Conservation (phyloP, 345 rosid genomes). For the Eutrema heterophyllum region DNA sequence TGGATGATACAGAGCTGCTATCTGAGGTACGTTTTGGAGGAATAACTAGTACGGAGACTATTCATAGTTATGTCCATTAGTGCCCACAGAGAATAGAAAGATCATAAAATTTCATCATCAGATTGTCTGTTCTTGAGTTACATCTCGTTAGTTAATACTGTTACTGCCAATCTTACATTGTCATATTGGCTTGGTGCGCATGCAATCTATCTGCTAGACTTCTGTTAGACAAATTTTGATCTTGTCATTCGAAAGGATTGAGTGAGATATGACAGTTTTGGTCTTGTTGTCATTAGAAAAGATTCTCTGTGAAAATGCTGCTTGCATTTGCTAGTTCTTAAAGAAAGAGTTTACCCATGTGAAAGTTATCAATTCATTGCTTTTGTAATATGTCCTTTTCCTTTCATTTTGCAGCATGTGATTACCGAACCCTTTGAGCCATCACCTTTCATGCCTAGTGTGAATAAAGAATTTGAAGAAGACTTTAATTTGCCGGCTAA, state of each 20-base stretch:
- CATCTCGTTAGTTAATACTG: neutral
- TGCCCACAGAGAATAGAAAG: neutral
- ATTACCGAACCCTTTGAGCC: slow-evolving; percentile 92
- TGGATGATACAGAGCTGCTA: slow-evolving; percentile 97
- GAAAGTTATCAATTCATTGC: slow-evolving; percentile 10
- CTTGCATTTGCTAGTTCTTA: neutral
- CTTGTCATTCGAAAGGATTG: neutral
- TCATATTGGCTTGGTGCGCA: slow-evolving; percentile 1
- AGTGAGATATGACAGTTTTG: neutral
- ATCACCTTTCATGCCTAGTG: slow-evolving; percentile 78
- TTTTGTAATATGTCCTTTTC: slow-evolving; percentile 10
- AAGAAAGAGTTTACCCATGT: neutral
- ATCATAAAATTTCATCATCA: neutral
- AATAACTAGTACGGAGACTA: neutral
- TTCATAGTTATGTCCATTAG: neutral
- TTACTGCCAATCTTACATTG: neutral
- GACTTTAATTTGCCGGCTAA: slow-evolving; percentile 47
- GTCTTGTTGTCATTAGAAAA: slow-evolving; percentile 1
- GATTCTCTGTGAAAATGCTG: neutral
- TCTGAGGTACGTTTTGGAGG: slow-evolving; percentile 60
- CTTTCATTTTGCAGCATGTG: slow-evolving; percentile 57
- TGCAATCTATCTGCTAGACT: neutral
- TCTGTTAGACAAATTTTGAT: neutral
- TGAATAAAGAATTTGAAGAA: slow-evolving; percentile 57
- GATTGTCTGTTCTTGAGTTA: neutral